Evolutionary conservation across 106 monocot species (phyloP), one percentile per base, ranked within the genome.

Genomic region (Cymbidium sinense): DNA sequence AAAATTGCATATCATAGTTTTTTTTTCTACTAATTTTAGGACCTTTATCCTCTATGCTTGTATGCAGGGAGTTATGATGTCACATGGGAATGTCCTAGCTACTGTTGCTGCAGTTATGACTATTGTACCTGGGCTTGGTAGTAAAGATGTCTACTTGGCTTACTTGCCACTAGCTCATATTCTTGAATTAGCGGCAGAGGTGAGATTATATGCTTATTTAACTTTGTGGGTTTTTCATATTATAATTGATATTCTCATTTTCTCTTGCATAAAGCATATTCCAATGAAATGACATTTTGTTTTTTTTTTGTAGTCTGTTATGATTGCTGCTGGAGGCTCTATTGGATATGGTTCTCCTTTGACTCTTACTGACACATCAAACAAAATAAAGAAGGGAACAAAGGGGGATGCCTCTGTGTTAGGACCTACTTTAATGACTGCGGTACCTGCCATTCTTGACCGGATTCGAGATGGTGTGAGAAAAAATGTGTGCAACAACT

Each of bases 141-240:
- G 78, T 36, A 95, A 95, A 75, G 99, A 99, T 82, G 79, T 89
- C 25, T 99, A 99, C 85, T 43, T 99, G 84, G 99, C 99, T 43
- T 99, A 99, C 67, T 83, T 99, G 73, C 99, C 99, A 17, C 83
- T 94, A 67, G 99, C 99, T 79, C 99, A 99, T 86, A 87, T 99
- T 89, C 95, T 99, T 78, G 99, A 99, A 79, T 82, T 99, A 82
- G 99, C 95, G 55, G 95, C 99, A 77, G 99, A 99, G 92, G 99
- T 99, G 83, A 75, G 36, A 31, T 31, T 67, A 17, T 33, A 67
- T 13, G 27, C 2, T 47, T 47, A 6, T 27, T 67, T 58, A 36
- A 72, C 21, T 79, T 10, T 54, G 4, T 29, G 15, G 70, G 19
- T 28, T 44, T 81, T 21, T 65, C 67, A 75, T 43, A 12, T 20